Evolutionary conservation across 352 stramenopile species (phyloP).

Genomic region (Phytophthora pisi): DNA sequence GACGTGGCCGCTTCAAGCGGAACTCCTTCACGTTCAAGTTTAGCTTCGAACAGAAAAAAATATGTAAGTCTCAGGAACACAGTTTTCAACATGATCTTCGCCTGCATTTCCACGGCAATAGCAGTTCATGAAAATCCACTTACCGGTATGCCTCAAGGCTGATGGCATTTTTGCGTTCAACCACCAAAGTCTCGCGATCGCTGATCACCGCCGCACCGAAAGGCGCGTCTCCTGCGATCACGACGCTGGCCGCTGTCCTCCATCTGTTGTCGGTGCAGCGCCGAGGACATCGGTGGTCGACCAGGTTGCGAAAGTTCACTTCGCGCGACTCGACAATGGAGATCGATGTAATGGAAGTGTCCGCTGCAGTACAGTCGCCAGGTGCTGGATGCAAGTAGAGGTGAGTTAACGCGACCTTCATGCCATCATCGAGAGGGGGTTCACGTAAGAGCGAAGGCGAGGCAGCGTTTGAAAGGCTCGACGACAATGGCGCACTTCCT

Average conservation of each 20-base stretch:
- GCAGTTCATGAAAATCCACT: no score
- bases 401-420: background rate
- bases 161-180: no score
- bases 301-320: background rate
- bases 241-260: background rate
- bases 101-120: no score
- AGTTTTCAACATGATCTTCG: no score
- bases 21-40: no score
- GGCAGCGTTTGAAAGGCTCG: background rate
- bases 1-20: no score
- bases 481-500: constrained; percentile 2
- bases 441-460: background rate
- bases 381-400: constrained; percentile 7
- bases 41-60: no score
- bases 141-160: no score
- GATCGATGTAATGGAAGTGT: background rate
- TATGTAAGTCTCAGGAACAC: no score
- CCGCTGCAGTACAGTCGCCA: background rate
- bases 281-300: background rate
- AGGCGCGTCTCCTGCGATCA: background rate
- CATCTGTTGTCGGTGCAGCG: background rate
- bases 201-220: constrained; percentile 1
- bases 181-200: background rate
- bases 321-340: background rate
- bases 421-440: background rate